Conservation (phyloP, 371 early-diverging fungal species). For the Nematocida ironsii region DNA sequence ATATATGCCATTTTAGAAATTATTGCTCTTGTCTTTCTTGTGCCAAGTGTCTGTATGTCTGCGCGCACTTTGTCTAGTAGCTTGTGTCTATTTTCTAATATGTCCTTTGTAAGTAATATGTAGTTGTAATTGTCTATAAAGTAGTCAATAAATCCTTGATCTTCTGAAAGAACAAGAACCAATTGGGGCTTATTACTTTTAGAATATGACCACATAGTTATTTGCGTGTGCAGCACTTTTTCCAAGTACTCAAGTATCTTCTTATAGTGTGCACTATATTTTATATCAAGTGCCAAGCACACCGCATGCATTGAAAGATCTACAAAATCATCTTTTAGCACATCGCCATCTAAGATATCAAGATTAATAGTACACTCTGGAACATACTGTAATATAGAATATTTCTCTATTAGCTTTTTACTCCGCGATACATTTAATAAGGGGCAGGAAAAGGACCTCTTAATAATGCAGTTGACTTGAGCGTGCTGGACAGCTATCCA, state of each 20-base stretch:
- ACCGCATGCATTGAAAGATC: neutral
- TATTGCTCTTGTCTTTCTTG: slow-evolving; percentile 6
- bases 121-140: slow-evolving; percentile 31
- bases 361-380: neutral
- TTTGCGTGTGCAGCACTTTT: neutral
- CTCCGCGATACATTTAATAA: slow-evolving; percentile 30
- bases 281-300: slow-evolving; percentile 25
- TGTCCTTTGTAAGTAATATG: neutral
- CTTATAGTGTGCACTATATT: neutral
- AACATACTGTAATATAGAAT: neutral
- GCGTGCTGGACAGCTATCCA: slow-evolving; percentile 47
- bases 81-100: neutral
- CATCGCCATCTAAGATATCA: neutral
- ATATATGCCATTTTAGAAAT: slow-evolving; percentile 22
- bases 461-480: slow-evolving; percentile 20
- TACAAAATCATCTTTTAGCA: neutral
- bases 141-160: slow-evolving; percentile 45
- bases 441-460: slow-evolving; percentile 49
- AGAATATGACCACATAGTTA: slow-evolving; percentile 21
- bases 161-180: slow-evolving; percentile 34
- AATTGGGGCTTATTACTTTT: neutral
- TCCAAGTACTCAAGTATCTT: neutral
- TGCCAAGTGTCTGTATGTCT: neutral
- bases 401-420: neutral
- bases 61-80: neutral